Percentiles rank a stretch among this genome's conserved stretches.
Evolutionary conservation across 2,329 filamentous ascomycete genomes (phyloP).

Genomic region (Monosporascus sp.): DNA sequence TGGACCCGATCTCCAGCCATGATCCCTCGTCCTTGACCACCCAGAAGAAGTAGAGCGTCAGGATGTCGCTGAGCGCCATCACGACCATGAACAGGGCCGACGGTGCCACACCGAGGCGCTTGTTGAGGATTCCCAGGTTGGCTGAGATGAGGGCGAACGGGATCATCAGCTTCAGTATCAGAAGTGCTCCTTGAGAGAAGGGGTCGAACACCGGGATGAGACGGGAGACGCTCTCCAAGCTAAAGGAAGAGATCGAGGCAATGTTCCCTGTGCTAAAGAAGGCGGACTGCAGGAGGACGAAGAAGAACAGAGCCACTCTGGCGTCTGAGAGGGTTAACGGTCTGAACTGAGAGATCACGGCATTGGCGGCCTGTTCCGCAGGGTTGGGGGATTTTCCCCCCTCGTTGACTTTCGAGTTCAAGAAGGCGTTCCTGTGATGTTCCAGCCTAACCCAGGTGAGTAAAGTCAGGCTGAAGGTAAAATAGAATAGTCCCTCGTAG

Average conservation of each 20-base stretch:
- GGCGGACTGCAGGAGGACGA: slow-evolving; percentile 87
- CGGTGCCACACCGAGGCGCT: slow-evolving; percentile 74
- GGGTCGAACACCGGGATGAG: slow-evolving; percentile 91
- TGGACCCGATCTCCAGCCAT: slow-evolving; percentile 96
- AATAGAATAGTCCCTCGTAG: slow-evolving; percentile 94
- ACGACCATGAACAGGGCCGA: slow-evolving; percentile 91
- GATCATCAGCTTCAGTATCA: slow-evolving; percentile 85
- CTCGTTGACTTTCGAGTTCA: slow-evolving; percentile 18
- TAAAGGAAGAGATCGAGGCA: slow-evolving; percentile 89
- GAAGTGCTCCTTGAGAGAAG: slow-evolving; percentile 81
- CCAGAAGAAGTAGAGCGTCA: slow-evolving; percentile 97
- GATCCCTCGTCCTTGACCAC: slow-evolving; percentile 94
- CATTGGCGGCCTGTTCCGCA: slow-evolving; percentile 11
- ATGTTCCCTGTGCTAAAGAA: slow-evolving; percentile 98
- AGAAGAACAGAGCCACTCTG: slow-evolving; percentile 88
- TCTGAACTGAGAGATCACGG: slow-evolving; percentile 42
- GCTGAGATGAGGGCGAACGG: slow-evolving; percentile 91
- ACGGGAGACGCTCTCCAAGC: slow-evolving; percentile 80
- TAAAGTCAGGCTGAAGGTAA: slow-evolving; percentile 77
- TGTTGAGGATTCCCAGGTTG: slow-evolving; percentile 90
- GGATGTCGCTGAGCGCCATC: slow-evolving; percentile 83
- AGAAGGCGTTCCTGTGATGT: slow-evolving; percentile 61
- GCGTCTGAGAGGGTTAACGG: slow-evolving; percentile 76
- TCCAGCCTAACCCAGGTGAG: slow-evolving; percentile 91
- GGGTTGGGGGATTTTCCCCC: slow-evolving; percentile 10